A percentile compares a stretch with the other conserved stretches of the same genome.
Evolutionary conservation across 495 filamentous ascomycete species (phyloP).

Genomic region (Staphylotrichum longicolle): DNA sequence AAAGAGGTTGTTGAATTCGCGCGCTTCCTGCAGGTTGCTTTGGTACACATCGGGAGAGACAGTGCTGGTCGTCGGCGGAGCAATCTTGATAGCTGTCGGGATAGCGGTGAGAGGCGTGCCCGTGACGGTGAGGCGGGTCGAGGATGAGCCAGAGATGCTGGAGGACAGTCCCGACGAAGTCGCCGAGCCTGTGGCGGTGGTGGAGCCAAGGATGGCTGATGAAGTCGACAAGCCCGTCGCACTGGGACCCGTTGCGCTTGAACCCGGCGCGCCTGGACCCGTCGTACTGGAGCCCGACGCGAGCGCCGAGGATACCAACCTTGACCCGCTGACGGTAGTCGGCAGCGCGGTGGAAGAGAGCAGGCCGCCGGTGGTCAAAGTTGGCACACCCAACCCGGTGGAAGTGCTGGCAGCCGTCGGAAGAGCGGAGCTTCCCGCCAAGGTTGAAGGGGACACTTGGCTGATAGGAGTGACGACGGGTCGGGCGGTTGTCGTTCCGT

Average conservation of each 20-base stretch:
- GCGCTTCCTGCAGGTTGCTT: slow-evolving; percentile 39
- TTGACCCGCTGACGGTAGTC: no score
- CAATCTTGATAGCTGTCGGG: slow-evolving; percentile 39
- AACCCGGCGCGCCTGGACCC: not conserved
- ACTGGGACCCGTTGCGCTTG: not conserved
- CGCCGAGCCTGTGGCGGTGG: no score
- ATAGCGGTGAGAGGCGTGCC: slow-evolving; percentile 34
- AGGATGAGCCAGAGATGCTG: not conserved
- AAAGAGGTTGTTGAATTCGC: slow-evolving; percentile 39
- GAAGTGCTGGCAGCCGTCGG: not conserved
- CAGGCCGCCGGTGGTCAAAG: no score
- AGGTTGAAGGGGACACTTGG: not conserved
- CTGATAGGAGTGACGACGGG: not conserved
- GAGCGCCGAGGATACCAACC: not conserved
- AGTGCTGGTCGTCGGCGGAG: slow-evolving; percentile 35
- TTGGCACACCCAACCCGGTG: no score
- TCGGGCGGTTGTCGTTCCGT: not conserved
- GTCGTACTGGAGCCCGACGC: not conserved
- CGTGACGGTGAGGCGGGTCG: slow-evolving; percentile 13
- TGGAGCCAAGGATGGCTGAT: not conserved
- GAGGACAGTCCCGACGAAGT: not conserved
- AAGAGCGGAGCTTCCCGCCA: not conserved
- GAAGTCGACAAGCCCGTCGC: not conserved
- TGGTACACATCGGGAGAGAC: slow-evolving; percentile 38
- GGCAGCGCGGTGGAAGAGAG: no score